These are phyloP conservation scores for Arctium lappa DNA, from an alignment of 129 eudicot genomes.

Conservation along the genomic window DNA sequence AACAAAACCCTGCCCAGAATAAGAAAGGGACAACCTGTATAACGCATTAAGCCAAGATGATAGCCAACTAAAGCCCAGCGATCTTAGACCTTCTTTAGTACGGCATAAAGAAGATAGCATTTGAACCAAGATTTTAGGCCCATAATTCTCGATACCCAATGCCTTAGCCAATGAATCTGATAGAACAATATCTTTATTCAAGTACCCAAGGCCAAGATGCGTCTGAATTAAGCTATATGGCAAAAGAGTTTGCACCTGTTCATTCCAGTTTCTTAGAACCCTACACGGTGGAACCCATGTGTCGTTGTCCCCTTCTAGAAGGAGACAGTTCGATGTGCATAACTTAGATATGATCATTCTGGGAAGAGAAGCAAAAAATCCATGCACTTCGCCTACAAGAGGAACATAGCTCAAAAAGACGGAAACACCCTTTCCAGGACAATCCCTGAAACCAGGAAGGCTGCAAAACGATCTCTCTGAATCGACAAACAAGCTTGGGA, in stretches of 20 bases:
- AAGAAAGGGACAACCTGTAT: constrained; percentile 34
- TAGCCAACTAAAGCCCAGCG: constrained; percentile 77
- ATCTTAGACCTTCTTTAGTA: constrained; percentile 46
- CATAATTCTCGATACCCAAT: constrained; percentile 70
- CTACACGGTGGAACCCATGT: constrained; percentile 90
- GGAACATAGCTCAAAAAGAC: constrained; percentile 83
- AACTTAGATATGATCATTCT: constrained; percentile 75
- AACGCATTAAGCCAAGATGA: constrained; percentile 64
- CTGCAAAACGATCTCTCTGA: constrained; percentile 62
- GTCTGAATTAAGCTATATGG: constrained; percentile 67
- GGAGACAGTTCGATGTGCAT: constrained; percentile 69
- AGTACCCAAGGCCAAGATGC: constrained; percentile 85
- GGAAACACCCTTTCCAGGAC: constrained; percentile 64
- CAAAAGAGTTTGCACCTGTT: constrained; percentile 51
- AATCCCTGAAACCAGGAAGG: constrained; percentile 58
- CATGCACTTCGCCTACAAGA: constrained; percentile 84
- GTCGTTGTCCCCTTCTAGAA: constrained; percentile 47
- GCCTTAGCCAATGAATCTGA: constrained; percentile 73
- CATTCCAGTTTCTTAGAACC: constrained; percentile 82
- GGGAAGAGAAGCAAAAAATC: constrained; percentile 84
- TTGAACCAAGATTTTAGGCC: constrained; percentile 59
- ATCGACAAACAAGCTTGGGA: constrained; percentile 70
- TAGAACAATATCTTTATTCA: constrained; percentile 60
- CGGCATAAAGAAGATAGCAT: constrained; percentile 53
- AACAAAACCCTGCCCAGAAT: constrained; percentile 2